These are phyloP conservation scores for Adiantum capillusveneris DNA, from an alignment of 75 land plant species.

Conservation along the genomic window DNA sequence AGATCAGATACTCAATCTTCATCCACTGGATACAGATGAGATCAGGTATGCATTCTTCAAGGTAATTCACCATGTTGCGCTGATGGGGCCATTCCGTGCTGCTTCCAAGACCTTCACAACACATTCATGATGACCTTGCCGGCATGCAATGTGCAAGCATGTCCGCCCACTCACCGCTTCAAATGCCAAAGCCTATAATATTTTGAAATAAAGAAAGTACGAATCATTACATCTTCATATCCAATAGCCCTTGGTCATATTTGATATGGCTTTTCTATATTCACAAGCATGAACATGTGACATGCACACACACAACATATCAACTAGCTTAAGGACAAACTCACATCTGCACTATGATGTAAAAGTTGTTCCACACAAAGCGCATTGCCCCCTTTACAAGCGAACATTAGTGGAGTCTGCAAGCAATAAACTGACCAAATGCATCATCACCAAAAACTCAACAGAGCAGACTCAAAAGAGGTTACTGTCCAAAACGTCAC, in stretches of 20 bases:
- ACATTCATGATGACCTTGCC: slow-evolving; percentile 18
- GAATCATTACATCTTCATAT: no score
- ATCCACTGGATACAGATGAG: neutral
- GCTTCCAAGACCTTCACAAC: slow-evolving; percentile 12
- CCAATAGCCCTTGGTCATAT: no score
- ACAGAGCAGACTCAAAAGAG: neutral
- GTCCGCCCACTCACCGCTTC: slow-evolving; percentile 14
- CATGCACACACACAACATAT: neutral
- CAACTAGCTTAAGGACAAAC: neutral
- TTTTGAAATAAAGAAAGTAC: neutral
- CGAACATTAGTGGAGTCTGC: slow-evolving; percentile 32
- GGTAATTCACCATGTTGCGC: slow-evolving; percentile 13
- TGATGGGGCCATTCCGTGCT: slow-evolving; percentile 12
- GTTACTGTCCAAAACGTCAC: neutral
- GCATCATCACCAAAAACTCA: neutral
- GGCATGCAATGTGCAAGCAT: slow-evolving; percentile 25
- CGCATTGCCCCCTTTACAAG: slow-evolving; percentile 18
- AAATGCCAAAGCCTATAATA: slow-evolving; percentile 13
- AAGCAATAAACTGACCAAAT: neutral
- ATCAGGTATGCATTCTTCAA: neutral
- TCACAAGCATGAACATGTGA: no score
- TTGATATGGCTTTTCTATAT: no score
- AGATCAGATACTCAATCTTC: neutral
- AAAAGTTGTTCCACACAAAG: slow-evolving; percentile 16
- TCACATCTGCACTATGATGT: slow-evolving; percentile 18